A percentile compares a stretch with the other conserved stretches of the same genome.
These are phyloP conservation scores for Candida patagonica DNA, from an alignment of 805 yeast species.

Conservation along the genomic window DNA sequence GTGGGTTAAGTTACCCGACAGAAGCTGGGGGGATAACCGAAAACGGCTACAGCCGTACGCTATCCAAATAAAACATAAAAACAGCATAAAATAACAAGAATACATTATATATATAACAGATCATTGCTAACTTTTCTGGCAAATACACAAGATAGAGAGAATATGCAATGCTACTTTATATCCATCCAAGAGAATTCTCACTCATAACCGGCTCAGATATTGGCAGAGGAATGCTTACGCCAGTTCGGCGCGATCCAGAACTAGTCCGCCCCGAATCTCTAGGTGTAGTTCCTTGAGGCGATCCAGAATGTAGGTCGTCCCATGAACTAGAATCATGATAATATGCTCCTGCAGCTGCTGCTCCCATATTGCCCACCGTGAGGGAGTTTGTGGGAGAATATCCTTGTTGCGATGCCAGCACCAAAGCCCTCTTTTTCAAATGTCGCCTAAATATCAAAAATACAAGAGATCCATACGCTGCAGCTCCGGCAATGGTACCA, in stretches of 20 bases:
- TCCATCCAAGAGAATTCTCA: slow-evolving; percentile 35
- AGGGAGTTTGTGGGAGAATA: slow-evolving; percentile 5
- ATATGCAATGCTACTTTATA: slow-evolving; percentile 18
- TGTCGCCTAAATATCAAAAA: slow-evolving; percentile 44
- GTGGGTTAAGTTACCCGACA: too few species aligned
- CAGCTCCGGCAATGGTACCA: slow-evolving; percentile 75
- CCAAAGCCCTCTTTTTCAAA: slow-evolving; percentile 23
- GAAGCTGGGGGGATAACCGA: too few species aligned
- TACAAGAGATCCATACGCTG: slow-evolving; percentile 53
- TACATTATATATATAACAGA: neutral
- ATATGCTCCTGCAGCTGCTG: slow-evolving; percentile 8
- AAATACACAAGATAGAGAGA: too few species aligned
- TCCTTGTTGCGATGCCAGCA: slow-evolving; percentile 5
- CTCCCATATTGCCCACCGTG: slow-evolving; percentile 7
- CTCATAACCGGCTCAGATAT: slow-evolving; percentile 31
- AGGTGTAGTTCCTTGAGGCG: slow-evolving; percentile 6
- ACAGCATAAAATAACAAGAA: neutral
- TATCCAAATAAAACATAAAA: neutral
- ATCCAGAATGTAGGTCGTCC: slow-evolving; percentile 17
- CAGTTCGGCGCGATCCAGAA: slow-evolving; percentile 10
- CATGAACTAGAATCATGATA: slow-evolving; percentile 14
- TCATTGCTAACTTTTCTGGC: neutral
- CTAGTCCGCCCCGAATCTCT: slow-evolving; percentile 8
- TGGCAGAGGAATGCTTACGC: slow-evolving; percentile 14
- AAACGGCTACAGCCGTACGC: too few species aligned